Conservation (phyloP, 2,329 filamentous ascomycete genomes). For the Zymoseptoria crescenta region DNA sequence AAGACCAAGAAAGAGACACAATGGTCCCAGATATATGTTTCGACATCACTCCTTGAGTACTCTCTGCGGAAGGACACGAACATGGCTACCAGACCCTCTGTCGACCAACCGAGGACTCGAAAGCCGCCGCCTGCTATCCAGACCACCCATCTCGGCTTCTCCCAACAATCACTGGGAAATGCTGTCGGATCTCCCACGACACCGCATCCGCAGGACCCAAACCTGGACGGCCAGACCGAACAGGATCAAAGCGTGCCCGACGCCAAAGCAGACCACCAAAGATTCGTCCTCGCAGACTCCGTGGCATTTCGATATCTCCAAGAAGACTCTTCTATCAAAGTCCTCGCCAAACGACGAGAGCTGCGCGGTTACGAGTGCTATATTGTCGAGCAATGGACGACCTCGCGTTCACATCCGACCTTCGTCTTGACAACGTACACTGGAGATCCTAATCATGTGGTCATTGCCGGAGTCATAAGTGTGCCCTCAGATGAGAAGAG, state of each 20-base stretch:
- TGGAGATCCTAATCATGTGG: constrained; percentile 68
- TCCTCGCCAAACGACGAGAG: constrained; percentile 62
- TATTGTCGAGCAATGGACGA: constrained; percentile 95
- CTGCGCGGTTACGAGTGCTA: constrained; percentile 87
- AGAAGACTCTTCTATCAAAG: constrained; percentile 67
- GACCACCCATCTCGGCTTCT: constrained; percentile 1
- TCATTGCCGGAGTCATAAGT: constrained; percentile 72
- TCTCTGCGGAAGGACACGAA: neutral
- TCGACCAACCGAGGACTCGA: constrained; percentile 4
- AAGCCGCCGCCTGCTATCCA: constrained; percentile 9
- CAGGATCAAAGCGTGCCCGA: constrained; percentile 1
- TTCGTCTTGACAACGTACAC: constrained; percentile 91
- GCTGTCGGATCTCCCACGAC: constrained; percentile 7
- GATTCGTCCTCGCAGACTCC: constrained; percentile 58
- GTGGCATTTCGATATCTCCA: constrained; percentile 70
- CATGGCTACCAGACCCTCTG: constrained; percentile 7
- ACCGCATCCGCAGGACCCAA: constrained; percentile 5
- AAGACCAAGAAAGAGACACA: neutral
- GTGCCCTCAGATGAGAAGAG: constrained; percentile 70
- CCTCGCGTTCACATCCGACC: constrained; percentile 81
- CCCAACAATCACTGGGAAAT: constrained; percentile 1
- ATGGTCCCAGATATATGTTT: neutral
- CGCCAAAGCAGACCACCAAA: constrained; percentile 39
- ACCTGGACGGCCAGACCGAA: constrained; percentile 4
- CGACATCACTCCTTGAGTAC: neutral